These are phyloP conservation scores for Chloropicon primus DNA, from an alignment of 139 green algal species.

Conservation along the genomic window DNA sequence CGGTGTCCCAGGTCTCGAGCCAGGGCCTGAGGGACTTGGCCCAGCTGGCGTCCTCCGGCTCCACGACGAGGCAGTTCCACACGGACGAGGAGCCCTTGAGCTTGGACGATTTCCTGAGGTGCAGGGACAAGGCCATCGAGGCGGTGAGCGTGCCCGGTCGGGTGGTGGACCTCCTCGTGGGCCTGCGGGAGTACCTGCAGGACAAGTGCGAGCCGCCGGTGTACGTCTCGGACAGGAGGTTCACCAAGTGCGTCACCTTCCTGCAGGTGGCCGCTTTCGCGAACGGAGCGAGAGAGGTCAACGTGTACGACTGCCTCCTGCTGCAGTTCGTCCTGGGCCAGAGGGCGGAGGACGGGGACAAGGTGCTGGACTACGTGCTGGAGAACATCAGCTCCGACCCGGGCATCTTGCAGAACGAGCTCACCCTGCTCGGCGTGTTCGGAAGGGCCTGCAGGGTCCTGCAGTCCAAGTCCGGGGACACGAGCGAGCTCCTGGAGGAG, in stretches of 20 bases:
- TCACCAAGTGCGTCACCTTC: conserved; percentile 69
- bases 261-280: conserved; percentile 67
- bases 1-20: conserved; percentile 38
- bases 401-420: conserved; percentile 56
- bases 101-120: conserved; percentile 35
- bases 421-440: conserved; percentile 75
- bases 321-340: conserved; percentile 81
- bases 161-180: conserved; percentile 61
- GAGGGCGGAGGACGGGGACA: conserved; percentile 47
- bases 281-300: conserved; percentile 46
- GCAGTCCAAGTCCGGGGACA: conserved; percentile 2
- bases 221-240: conserved; percentile 76
- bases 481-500: conserved; percentile 26
- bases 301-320: conserved; percentile 68
- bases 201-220: conserved; percentile 83
- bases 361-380: conserved; percentile 70
- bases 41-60: conserved; percentile 6
- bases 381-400: conserved; percentile 48
- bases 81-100: conserved; percentile 20
- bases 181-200: conserved; percentile 58
- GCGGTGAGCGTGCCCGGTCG: conserved; percentile 41
- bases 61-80: conserved; percentile 4
- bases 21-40: background rate
- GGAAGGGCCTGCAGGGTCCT: conserved; percentile 45
- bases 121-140: conserved; percentile 30